These are phyloP conservation scores for Populus pruinosa DNA, from an alignment of 345 rosid genomes.

Conservation along the genomic window DNA sequence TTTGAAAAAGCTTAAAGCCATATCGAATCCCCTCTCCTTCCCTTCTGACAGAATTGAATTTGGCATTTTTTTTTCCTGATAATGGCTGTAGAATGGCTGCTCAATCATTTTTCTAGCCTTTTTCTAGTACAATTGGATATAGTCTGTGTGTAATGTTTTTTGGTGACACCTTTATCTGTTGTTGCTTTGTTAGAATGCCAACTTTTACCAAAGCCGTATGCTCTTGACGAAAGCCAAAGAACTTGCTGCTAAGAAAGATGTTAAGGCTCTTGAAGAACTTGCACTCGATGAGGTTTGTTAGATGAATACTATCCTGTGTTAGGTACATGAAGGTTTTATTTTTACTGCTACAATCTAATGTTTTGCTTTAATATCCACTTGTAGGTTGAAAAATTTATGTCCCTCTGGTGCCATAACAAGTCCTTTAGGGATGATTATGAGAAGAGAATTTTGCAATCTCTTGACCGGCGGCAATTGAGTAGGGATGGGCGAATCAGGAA, in stretches of 20 bases:
- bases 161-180: neutral
- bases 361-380: conserved; percentile 13
- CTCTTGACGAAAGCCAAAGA: conserved; percentile 54
- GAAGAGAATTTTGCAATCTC: conserved; percentile 61
- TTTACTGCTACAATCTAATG: conserved; percentile 13
- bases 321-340: neutral
- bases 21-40: neutral
- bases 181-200: conserved; percentile 46
- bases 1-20: neutral
- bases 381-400: conserved; percentile 75
- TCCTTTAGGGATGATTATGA: conserved; percentile 82
- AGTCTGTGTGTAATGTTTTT: neutral
- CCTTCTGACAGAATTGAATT: neutral
- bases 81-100: neutral
- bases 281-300: conserved; percentile 46
- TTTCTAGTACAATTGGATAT: neutral
- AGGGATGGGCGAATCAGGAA: conserved; percentile 66
- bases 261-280: conserved; percentile 54
- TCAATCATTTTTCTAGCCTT: neutral
- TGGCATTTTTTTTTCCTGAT: neutral
- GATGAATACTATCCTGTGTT: conserved; percentile 1
- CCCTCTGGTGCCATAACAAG: conserved; percentile 65
- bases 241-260: conserved; percentile 57
- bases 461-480: conserved; percentile 56
- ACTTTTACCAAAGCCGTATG: conserved; percentile 42